phyloP scores from a whole-genome alignment of 768 basidiomycete species.

The Boletus huronensis region DNA sequence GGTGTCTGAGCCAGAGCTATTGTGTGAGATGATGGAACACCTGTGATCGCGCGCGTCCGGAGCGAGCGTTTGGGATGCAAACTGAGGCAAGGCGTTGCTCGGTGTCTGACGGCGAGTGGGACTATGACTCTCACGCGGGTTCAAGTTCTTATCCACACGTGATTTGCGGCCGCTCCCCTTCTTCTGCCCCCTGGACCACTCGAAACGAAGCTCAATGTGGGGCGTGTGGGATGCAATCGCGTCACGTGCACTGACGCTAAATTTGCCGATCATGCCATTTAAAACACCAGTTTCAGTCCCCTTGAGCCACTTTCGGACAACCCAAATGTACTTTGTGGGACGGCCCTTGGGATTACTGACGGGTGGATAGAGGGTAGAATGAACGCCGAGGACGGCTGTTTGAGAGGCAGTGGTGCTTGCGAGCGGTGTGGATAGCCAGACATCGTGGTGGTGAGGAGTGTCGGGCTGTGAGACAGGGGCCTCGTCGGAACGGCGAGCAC shows the following conservation, averaged over 20 bases:
- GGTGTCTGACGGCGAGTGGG: slow-evolving; percentile 13
- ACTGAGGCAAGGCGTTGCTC: slow-evolving; percentile 4
- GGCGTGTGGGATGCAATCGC: slow-evolving; percentile 19
- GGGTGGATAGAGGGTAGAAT: slow-evolving; percentile 58
- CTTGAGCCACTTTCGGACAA: slow-evolving; percentile 74
- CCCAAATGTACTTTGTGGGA: slow-evolving; percentile 65
- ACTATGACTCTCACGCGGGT: slow-evolving; percentile 8
- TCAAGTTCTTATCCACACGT: slow-evolving; percentile 16
- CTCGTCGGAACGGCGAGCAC: slow-evolving; percentile 17
- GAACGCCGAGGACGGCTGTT: slow-evolving; percentile 61
- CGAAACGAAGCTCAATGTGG: slow-evolving; percentile 69
- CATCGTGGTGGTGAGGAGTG: slow-evolving; percentile 11
- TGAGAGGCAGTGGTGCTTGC: slow-evolving; percentile 29
- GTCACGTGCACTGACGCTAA: slow-evolving; percentile 30
- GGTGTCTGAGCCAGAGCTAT: slow-evolving; percentile 36
- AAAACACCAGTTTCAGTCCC: slow-evolving; percentile 44
- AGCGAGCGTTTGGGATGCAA: slow-evolving; percentile 8
- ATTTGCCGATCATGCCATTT: slow-evolving; percentile 42
- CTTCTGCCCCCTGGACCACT: slow-evolving; percentile 58
- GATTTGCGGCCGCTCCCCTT: slow-evolving; percentile 21
- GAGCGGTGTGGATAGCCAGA: slow-evolving; percentile 8
- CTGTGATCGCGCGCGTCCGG: slow-evolving; percentile 25
- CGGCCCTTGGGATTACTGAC: slow-evolving; percentile 35
- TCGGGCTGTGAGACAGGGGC: slow-evolving; percentile 6
- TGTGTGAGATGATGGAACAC: slow-evolving; percentile 40